Conservation (phyloP, 2,329 filamentous ascomycete species). For the Nothomitra cinnamomea region DNA sequence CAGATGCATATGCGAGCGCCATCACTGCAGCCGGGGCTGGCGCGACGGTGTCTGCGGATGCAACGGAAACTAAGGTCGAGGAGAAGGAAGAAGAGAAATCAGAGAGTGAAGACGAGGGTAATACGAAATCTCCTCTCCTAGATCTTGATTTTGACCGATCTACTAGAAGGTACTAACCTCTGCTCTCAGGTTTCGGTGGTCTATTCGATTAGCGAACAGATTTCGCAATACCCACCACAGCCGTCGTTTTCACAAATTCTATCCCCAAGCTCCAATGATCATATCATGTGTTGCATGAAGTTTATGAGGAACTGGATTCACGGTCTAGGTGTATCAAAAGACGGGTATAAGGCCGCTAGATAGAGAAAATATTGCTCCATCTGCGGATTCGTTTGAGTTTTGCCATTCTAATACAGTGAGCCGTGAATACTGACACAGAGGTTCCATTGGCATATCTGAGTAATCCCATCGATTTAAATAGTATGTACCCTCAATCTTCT, state of each 20-base stretch:
- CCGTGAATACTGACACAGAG: not conserved
- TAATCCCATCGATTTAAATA: not conserved
- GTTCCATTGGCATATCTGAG: not conserved
- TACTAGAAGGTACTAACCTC: constrained; percentile 5
- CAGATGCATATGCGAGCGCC: constrained; percentile 80
- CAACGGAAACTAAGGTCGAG: constrained; percentile 34
- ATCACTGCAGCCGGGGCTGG: constrained; percentile 51
- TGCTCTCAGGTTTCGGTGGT: constrained; percentile 50
- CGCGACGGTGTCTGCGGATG: constrained; percentile 32
- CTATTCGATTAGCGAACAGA: constrained; percentile 44
- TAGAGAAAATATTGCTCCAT: too few species aligned
- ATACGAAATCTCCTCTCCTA: constrained; percentile 18
- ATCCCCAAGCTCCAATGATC: not conserved
- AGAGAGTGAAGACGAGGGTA: constrained; percentile 43
- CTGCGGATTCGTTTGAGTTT: too few species aligned
- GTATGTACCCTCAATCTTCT: not conserved
- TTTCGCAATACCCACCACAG: not conserved
- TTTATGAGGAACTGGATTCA: too few species aligned
- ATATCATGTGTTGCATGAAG: not conserved
- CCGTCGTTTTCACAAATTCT: not conserved
- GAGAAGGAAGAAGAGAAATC: constrained; percentile 50
- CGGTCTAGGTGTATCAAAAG: too few species aligned
- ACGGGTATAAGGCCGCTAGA: too few species aligned
- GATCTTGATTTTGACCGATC: not conserved
- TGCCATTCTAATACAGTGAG: too few species aligned